phyloP scores from a whole-genome alignment of 371 early-diverging fungal genomes.

The Lichtheimia corymbifera region DNA sequence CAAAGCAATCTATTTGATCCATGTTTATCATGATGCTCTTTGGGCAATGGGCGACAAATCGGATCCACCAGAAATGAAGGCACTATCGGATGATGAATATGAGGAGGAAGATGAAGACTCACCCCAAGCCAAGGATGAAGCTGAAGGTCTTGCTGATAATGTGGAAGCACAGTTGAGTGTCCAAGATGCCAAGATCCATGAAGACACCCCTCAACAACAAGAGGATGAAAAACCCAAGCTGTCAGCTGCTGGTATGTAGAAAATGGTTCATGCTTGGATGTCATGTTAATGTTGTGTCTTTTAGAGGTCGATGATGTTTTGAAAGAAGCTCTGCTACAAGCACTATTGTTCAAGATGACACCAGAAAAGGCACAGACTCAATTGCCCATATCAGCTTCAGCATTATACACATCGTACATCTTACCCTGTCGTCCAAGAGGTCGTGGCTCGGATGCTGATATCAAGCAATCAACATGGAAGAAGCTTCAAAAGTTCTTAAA shows the following conservation, averaged over 20 bases:
- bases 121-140: not conserved
- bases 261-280: not conserved
- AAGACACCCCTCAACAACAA: constrained; percentile 6
- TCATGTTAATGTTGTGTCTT: not conserved
- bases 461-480: constrained; percentile 76
- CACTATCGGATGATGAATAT: constrained; percentile 23
- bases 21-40: constrained; percentile 66
- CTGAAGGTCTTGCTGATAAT: not conserved
- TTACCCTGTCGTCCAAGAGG: constrained; percentile 62
- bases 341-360: constrained; percentile 62
- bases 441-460: constrained; percentile 57
- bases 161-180: constrained; percentile 12
- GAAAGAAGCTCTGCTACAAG: constrained; percentile 62
- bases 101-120: constrained; percentile 12
- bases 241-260: constrained; percentile 10
- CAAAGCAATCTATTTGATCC: constrained; percentile 70
- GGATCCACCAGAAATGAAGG: constrained; percentile 49
- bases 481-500: constrained; percentile 76
- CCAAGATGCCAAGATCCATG: constrained; percentile 8
- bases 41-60: constrained; percentile 71
- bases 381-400: constrained; percentile 66
- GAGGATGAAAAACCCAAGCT: constrained; percentile 16
- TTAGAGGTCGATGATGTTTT: constrained; percentile 56
- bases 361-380: constrained; percentile 40
- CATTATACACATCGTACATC: constrained; percentile 65